These are phyloP conservation scores for Grosmannia serpens DNA, from an alignment of 2,329 filamentous ascomycete species.

Conservation along the genomic window DNA sequence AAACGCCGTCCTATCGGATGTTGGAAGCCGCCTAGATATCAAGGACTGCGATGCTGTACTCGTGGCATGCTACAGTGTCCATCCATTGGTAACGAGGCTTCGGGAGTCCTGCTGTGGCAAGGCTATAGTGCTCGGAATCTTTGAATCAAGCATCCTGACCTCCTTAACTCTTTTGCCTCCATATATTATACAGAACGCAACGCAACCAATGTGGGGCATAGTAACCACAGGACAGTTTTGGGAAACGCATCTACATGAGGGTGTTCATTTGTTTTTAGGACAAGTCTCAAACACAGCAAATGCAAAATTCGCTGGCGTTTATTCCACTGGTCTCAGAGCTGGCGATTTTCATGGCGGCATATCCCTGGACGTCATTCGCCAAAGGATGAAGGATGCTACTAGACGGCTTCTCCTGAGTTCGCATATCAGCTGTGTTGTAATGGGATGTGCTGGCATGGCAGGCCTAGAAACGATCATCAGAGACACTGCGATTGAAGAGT, in stretches of 20 bases:
- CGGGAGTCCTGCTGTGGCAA: conserved; percentile 17
- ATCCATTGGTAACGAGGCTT: conserved; percentile 60
- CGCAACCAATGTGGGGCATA: conserved; percentile 57
- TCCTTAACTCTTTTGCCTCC: conserved; percentile 41
- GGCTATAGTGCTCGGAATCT: conserved; percentile 64
- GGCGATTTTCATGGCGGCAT: conserved; percentile 65
- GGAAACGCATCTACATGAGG: conserved; percentile 59
- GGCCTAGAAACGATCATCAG: conserved; percentile 70
- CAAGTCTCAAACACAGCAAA: conserved; percentile 21
- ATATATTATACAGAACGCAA: conserved; percentile 12
- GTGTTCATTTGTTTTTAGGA: conserved; percentile 55
- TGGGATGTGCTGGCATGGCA: conserved; percentile 88
- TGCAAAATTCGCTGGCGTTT: conserved; percentile 62
- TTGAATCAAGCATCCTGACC: conserved; percentile 66
- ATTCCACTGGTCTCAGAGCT: conserved; percentile 71
- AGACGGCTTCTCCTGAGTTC: conserved; percentile 47
- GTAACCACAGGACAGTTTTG: conserved; percentile 80
- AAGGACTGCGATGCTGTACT: conserved; percentile 61
- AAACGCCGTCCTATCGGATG: conserved; percentile 45
- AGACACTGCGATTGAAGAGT: conserved; percentile 51
- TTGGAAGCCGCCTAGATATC: conserved; percentile 28
- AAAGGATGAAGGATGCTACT: conserved; percentile 59
- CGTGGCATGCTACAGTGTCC: conserved; percentile 79
- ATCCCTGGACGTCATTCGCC: conserved; percentile 49
- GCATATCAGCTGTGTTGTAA: conserved; percentile 56